These are phyloP conservation scores for Fusarium goolgardi DNA, from an alignment of 2,329 filamentous ascomycete genomes.

Conservation along the genomic window DNA sequence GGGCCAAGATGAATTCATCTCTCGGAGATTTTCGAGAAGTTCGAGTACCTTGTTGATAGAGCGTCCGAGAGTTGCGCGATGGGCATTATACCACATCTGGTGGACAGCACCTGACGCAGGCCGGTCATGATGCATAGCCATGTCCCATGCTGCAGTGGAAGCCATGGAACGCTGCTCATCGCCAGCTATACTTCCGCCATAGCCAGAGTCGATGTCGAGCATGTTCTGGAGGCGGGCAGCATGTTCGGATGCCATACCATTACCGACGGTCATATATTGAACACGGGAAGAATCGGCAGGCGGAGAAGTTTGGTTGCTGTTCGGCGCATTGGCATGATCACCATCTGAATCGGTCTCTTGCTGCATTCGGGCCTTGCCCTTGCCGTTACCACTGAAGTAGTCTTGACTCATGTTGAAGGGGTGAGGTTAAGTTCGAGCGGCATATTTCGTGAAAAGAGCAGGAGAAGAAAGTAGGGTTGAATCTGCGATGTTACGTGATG, in stretches of 20 bases:
- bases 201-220: slow-evolving; percentile 90
- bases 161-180: slow-evolving; percentile 66
- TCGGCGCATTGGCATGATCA: slow-evolving; percentile 36
- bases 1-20: slow-evolving; percentile 92
- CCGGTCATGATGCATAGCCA: slow-evolving; percentile 56
- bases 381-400: slow-evolving; percentile 66
- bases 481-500: slow-evolving; percentile 40
- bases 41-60: slow-evolving; percentile 90
- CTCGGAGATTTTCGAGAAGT: slow-evolving; percentile 82
- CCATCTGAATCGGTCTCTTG: slow-evolving; percentile 46
- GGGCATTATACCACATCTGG: slow-evolving; percentile 94
- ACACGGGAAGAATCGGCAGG: slow-evolving; percentile 55
- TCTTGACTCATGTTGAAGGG: slow-evolving; percentile 68
- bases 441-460: slow-evolving; percentile 49
- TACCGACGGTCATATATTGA: slow-evolving; percentile 89
- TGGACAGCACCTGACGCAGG: slow-evolving; percentile 84
- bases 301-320: slow-evolving; percentile 45
- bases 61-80: slow-evolving; percentile 85
- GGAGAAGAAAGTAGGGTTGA: slow-evolving; percentile 29
- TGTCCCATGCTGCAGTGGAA: slow-evolving; percentile 59
- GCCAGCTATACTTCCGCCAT: slow-evolving; percentile 81
- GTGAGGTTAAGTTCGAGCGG: slow-evolving; percentile 43
- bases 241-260: slow-evolving; percentile 82
- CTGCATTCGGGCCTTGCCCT: slow-evolving; percentile 61
- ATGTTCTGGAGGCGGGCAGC: slow-evolving; percentile 83